A percentile compares a stretch with the other conserved stretches of the same genome.
phyloP scores from a whole-genome alignment of 2,329 filamentous ascomycete genomes.

The Aaosphaeria pasadenensis region DNA sequence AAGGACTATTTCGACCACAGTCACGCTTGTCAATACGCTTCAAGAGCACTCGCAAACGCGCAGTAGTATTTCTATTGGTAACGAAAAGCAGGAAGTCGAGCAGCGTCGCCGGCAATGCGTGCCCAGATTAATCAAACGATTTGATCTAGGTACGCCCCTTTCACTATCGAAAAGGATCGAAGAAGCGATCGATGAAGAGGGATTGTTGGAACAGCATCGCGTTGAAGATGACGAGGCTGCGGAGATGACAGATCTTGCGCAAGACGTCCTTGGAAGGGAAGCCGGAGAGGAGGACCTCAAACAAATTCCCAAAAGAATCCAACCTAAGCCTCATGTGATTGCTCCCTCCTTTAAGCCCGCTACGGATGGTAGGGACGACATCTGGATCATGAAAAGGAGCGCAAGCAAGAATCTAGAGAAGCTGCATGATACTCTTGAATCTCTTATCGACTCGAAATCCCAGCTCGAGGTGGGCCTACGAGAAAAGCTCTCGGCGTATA shows the following conservation, averaged over 20 bases:
- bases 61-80: constrained; percentile 8
- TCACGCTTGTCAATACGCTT: constrained; percentile 54
- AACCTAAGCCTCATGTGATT: constrained; percentile 32
- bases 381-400: constrained; percentile 61
- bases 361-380: constrained; percentile 45
- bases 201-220: constrained; percentile 75
- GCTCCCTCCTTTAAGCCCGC: constrained; percentile 29
- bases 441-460: constrained; percentile 59
- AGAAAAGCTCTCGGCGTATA: constrained; percentile 47
- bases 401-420: constrained; percentile 65
- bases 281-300: constrained; percentile 61
- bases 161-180: constrained; percentile 69
- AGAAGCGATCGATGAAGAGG: constrained; percentile 86
- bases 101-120: constrained; percentile 24
- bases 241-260: constrained; percentile 69
- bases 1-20: constrained; percentile 73
- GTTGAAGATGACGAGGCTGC: constrained; percentile 69
- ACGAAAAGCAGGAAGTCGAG: constrained; percentile 5
- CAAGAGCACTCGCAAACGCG: constrained; percentile 18
- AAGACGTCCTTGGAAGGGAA: constrained; percentile 62
- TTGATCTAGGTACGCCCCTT: constrained; percentile 65
- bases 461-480: constrained; percentile 61
- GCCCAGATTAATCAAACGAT: constrained; percentile 51
- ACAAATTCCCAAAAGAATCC: constrained; percentile 33
- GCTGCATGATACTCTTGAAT: constrained; percentile 67